Base-by-base conservation (phyloP, 2,329 filamentous ascomycete genomes). In the Colletotrichum abscissum region DNA sequence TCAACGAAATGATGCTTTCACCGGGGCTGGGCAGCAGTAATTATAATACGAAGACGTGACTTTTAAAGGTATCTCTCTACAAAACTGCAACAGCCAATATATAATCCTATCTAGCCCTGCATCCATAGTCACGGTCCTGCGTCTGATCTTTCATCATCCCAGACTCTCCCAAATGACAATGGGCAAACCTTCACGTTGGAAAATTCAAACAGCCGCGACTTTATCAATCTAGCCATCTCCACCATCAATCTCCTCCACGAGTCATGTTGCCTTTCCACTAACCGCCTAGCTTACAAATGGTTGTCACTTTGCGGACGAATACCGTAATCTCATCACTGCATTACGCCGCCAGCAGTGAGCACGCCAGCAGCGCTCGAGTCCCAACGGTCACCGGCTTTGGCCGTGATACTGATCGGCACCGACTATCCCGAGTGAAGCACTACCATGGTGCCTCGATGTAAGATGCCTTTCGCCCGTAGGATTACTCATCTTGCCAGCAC, bases 161-260 rank as follows among this genome's bases (percentile, higher is more conserved):
- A 65, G 35, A 24, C 19, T 30, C 14, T 24, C n/a, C 14, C 38
- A 30, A 26, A 14, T 52, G 33, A 54, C 28, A 63, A 22, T n/a
- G 42, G 38, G 38, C 24, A 14, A 46, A 26, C 58, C 42, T 26
- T 62, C 35, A 52, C 12, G 16, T 59, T 24, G 30, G 38, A 63
- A 28, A 38, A 16, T 26, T 22, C 38, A 28, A 52, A 19, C 22
- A 57, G 49, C 49, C 8, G 57, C 52, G 57, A 68, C 58, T 69
- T 38, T 55, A 63, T 38, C 46, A 24, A 30, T 30, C 30, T 26
- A 56, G 19, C 38, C 59, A 49, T 52, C 60, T 22, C 70, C 70
- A 70, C 67, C 46, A 42, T 65, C 70, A 49, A 73, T 73, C 70
- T 73, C 60, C 67, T 49, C 52, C 52, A 26, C 67, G 70, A 73